phyloP scores from a whole-genome alignment of 768 basidiomycete genomes.

The Tricholoma flavovirens region DNA sequence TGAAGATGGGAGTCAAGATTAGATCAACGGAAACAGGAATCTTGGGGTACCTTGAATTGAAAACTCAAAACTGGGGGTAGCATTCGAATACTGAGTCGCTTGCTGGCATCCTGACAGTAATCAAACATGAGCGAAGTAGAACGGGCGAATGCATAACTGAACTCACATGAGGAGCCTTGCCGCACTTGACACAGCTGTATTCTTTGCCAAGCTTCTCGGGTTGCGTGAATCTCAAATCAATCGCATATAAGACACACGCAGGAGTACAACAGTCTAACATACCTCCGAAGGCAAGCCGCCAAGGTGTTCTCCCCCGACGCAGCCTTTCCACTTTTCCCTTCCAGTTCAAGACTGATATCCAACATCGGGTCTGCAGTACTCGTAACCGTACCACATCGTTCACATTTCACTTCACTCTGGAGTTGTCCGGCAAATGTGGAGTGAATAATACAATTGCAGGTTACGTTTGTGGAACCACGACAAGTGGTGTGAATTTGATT shows the following conservation, averaged over 20 bases:
- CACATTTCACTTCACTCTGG: slow-evolving; percentile 87
- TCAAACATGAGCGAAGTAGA: neutral
- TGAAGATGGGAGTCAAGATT: slow-evolving; percentile 23
- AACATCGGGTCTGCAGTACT: slow-evolving; percentile 85
- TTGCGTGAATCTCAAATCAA: slow-evolving; percentile 62
- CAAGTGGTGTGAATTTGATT: slow-evolving; percentile 85
- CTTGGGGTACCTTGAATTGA: slow-evolving; percentile 78
- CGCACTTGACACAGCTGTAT: slow-evolving; percentile 81
- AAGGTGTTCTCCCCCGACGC: slow-evolving; percentile 57
- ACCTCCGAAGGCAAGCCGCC: slow-evolving; percentile 72
- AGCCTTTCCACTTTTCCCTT: slow-evolving; percentile 41
- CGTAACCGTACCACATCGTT: slow-evolving; percentile 72
- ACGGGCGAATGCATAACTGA: neutral
- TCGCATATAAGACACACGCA: neutral
- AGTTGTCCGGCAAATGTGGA: slow-evolving; percentile 82
- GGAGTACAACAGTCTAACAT: slow-evolving; percentile 13
- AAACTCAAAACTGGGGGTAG: slow-evolving; percentile 89
- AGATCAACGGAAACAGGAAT: neutral
- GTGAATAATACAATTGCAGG: slow-evolving; percentile 90
- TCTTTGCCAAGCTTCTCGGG: slow-evolving; percentile 83
- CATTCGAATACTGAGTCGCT: slow-evolving; percentile 78
- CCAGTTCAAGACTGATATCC: slow-evolving; percentile 85
- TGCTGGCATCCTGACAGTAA: slow-evolving; percentile 60
- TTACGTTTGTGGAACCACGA: slow-evolving; percentile 65
- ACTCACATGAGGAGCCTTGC: slow-evolving; percentile 58